Evolutionary conservation across 2,329 filamentous ascomycete genomes (phyloP).

Genomic region (Monilinia polystroma): DNA sequence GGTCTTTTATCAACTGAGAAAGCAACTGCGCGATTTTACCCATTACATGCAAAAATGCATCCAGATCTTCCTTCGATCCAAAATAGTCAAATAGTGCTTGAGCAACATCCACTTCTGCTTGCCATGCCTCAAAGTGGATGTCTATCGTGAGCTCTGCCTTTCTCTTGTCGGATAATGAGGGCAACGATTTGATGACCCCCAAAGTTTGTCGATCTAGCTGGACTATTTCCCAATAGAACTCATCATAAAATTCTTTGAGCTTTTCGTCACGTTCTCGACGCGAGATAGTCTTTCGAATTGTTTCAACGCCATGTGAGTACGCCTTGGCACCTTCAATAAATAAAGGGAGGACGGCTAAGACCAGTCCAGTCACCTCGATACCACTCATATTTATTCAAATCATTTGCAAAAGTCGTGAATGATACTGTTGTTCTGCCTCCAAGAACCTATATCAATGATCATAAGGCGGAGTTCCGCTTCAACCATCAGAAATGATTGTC

Average conservation of each 20-base stretch:
- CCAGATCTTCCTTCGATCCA: neutral
- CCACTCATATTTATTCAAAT: neutral
- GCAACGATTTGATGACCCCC: neutral
- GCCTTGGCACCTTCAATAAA: slow-evolving; percentile 13
- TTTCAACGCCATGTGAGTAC: slow-evolving; percentile 15
- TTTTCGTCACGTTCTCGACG: slow-evolving; percentile 16
- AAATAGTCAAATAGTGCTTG: slow-evolving; percentile 12
- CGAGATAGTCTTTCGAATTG: slow-evolving; percentile 9
- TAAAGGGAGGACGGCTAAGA: slow-evolving; percentile 4
- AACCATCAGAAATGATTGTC: neutral
- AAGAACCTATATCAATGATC: neutral
- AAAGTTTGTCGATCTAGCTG: slow-evolving; percentile 12
- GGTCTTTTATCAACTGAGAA: slow-evolving; percentile 11
- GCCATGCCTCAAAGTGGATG: slow-evolving; percentile 7
- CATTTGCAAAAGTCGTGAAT: neutral
- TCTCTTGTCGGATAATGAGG: neutral
- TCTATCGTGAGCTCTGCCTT: slow-evolving; percentile 10
- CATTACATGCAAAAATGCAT: slow-evolving; percentile 10
- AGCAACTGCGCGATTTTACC: slow-evolving; percentile 13
- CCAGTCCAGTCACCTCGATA: slow-evolving; percentile 8
- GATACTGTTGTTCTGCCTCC: neutral
- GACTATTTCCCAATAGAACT: slow-evolving; percentile 19
- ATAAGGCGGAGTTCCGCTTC: neutral
- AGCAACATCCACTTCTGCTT: slow-evolving; percentile 1
- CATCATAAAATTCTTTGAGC: slow-evolving; percentile 11